Evolutionary conservation across 2,329 filamentous ascomycete species (phyloP).

Genomic region (Arthrobotrys conoides): DNA sequence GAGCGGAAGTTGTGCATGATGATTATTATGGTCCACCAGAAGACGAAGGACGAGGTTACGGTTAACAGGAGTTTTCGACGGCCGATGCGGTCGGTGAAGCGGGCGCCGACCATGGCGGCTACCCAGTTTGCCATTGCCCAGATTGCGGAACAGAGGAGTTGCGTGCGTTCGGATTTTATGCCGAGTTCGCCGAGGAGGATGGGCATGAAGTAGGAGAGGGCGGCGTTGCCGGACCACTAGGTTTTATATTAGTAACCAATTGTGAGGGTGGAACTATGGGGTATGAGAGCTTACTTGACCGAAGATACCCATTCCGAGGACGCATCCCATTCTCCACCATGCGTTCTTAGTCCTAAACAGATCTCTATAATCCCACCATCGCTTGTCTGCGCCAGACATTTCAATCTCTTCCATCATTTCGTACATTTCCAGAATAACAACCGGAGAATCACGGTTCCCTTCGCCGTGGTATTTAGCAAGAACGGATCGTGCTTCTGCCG

Average conservation of each 20-base stretch:
- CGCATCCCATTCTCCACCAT: constrained; percentile 70
- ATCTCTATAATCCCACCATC: constrained; percentile 73
- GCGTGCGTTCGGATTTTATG: constrained; percentile 64
- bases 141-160: constrained; percentile 65
- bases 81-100: constrained; percentile 67
- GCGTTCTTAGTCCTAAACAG: constrained; percentile 70
- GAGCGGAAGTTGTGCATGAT: constrained; percentile 65
- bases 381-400: constrained; percentile 71
- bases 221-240: constrained; percentile 64
- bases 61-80: constrained; percentile 69
- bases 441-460: constrained; percentile 67
- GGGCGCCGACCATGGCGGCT: constrained; percentile 65
- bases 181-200: constrained; percentile 68
- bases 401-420: constrained; percentile 71
- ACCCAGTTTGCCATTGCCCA: constrained; percentile 65
- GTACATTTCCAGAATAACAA: constrained; percentile 70
- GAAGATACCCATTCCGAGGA: constrained; percentile 69
- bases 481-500: constrained; percentile 72
- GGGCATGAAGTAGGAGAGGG: constrained; percentile 64
- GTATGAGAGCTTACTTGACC: constrained; percentile 66
- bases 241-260: not conserved
- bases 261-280: not conserved
- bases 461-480: constrained; percentile 74
- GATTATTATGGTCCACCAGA: constrained; percentile 68
- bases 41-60: constrained; percentile 67